phyloP scores from a whole-genome alignment of 1,284 basidiomycete species.

The Golubevia pallescens region DNA sequence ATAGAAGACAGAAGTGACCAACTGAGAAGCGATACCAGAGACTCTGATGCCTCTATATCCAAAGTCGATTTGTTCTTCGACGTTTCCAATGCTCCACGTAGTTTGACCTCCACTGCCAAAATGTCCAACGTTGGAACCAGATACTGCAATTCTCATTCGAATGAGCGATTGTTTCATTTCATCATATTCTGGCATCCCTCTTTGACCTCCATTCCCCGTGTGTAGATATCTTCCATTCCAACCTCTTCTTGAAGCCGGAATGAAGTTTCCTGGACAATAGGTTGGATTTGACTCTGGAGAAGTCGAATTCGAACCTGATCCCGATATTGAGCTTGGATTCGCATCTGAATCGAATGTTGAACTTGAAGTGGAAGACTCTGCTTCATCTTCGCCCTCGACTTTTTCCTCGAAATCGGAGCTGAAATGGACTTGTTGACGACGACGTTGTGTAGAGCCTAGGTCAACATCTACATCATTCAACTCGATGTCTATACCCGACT shows the following conservation, averaged over 20 bases:
- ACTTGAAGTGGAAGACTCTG: background rate
- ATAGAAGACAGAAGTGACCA: slow-evolving; percentile 27
- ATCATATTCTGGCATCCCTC: slow-evolving; percentile 22
- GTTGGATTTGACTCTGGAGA: background rate
- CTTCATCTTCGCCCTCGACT: background rate
- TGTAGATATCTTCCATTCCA: slow-evolving; percentile 30
- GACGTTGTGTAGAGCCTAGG: no score
- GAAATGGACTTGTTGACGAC: slow-evolving; percentile 1
- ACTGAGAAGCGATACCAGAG: slow-evolving; percentile 18
- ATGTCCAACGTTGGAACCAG: slow-evolving; percentile 30
- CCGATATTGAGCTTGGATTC: background rate
- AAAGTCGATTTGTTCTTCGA: slow-evolving; percentile 22
- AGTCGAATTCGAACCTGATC: background rate
- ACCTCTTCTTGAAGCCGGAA: slow-evolving; percentile 12
- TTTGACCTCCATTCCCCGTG: slow-evolving; percentile 24
- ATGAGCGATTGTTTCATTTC: slow-evolving; percentile 36
- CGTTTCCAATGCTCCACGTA: slow-evolving; percentile 8
- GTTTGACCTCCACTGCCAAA: slow-evolving; percentile 11
- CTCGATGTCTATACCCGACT: background rate
- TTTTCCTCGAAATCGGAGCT: background rate
- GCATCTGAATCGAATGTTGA: background rate
- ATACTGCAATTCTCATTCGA: slow-evolving; percentile 24
- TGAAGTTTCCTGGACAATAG: slow-evolving; percentile 8
- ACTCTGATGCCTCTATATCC: slow-evolving; percentile 28
- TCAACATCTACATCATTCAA: no score